Percentiles rank a stretch among this genome's conserved stretches.
Conservation (phyloP, 208 protist species). For the Leishmania aethiopica region DNA sequence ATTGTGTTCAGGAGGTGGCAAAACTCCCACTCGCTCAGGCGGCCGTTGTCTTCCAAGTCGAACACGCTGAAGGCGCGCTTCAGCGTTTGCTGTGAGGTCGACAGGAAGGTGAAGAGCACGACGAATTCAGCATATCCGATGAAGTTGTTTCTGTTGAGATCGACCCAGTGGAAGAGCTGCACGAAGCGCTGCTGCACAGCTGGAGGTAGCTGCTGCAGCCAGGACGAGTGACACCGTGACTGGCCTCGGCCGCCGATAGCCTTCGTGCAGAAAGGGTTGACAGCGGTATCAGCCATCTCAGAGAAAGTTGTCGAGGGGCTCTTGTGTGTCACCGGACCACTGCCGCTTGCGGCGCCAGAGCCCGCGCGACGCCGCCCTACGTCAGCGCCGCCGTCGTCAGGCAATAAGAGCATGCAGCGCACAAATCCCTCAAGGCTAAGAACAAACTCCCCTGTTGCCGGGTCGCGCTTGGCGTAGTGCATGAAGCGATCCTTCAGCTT, state of each 20-base stretch:
- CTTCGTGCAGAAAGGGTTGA: background rate
- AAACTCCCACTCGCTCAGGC: slow-evolving; percentile 53
- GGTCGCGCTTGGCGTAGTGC: slow-evolving; percentile 35
- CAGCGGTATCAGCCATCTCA: background rate
- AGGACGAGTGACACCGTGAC: background rate
- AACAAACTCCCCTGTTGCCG: slow-evolving; percentile 35
- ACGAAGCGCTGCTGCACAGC: slow-evolving; percentile 27
- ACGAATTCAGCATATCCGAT: slow-evolving; percentile 76
- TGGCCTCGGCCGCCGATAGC: background rate
- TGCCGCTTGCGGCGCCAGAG: background rate
- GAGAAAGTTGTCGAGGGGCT: background rate
- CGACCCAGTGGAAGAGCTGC: slow-evolving; percentile 51
- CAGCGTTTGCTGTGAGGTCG: slow-evolving; percentile 36
- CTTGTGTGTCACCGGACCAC: background rate
- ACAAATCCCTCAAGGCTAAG: slow-evolving; percentile 47
- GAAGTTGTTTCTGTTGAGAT: slow-evolving; percentile 46
- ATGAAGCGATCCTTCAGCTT: slow-evolving; percentile 40
- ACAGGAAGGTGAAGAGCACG: slow-evolving; percentile 73
- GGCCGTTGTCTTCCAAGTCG: slow-evolving; percentile 45
- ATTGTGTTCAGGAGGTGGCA: slow-evolving; percentile 60
- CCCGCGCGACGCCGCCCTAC: background rate
- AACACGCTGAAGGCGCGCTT: slow-evolving; percentile 68
- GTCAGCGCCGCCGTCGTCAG: background rate
- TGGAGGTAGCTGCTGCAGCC: slow-evolving; percentile 20
- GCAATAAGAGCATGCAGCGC: slow-evolving; percentile 51